Base-by-base conservation (phyloP, 257 asterid species). In the Galeopsis tetrahit region DNA sequence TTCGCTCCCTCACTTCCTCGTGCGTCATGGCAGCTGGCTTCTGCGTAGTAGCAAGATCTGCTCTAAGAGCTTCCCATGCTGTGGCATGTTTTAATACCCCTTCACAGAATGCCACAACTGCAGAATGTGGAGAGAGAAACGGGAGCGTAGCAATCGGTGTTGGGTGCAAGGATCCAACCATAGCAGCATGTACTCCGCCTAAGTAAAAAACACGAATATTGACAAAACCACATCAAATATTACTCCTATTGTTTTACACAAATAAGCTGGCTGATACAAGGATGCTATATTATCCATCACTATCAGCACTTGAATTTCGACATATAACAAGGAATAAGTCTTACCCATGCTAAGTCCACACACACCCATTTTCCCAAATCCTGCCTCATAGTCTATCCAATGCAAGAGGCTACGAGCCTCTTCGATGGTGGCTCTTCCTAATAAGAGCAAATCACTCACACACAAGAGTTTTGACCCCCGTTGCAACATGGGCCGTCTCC, bases 291-390 rank as follows among this genome's bases (percentile, higher is more conserved):
- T 28, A 17, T 21, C 14, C 33, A 53, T 36, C 11, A 73, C 5
- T n/a, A 8, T 21, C 28, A 21, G 28, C 28, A 40, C 11, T 7
- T 40, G 3, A 40, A 1, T 40, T 40, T 58, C 8, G 44, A 70
- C 44, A 40, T 0, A 10, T 39, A 62, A 56, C 28, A 15, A 42
- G 55, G n/a, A 35, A 46, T 0, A 34, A 52, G 17, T 46, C 85
- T 80, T 88, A 95, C 98, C 99, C 99, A 95, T 95, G 86, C 99
- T 92, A 62, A 95, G 91, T 70, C 99, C 98, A 71, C 99, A 95
- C 14, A 95, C 80, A 17, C 99, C 99, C 92, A 91, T 83, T 82
- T 95, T 95, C 13, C 99, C 99, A 2, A 71, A 91, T 38, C 99
- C 99, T 6, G 78, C 96, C 81, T 95, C 97, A 55, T 66, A 63